These are phyloP conservation scores for Diplodia corticola DNA, from an alignment of 2,329 filamentous ascomycete species.

Conservation along the genomic window DNA sequence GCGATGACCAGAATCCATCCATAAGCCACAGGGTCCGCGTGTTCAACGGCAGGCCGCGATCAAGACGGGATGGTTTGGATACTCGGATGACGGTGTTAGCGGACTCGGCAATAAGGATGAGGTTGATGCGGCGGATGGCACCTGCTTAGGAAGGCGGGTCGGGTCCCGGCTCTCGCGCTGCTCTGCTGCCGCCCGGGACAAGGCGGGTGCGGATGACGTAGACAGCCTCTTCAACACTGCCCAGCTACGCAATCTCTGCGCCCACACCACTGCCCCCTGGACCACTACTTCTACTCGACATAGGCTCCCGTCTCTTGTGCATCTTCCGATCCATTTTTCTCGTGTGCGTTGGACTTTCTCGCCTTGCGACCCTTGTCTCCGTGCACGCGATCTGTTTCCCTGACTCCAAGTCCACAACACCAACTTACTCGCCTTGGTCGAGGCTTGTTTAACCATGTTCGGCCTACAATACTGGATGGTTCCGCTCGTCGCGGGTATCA, in stretches of 20 bases:
- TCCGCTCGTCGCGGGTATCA: slow-evolving; percentile 64
- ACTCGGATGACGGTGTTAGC: slow-evolving; percentile 6
- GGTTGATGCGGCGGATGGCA: slow-evolving; percentile 3
- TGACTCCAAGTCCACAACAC: not conserved
- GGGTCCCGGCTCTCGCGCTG: not conserved
- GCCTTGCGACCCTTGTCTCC: not conserved
- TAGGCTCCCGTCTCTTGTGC: not conserved
- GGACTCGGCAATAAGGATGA: not conserved
- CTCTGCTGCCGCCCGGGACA: slow-evolving; percentile 4
- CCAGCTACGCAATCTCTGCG: slow-evolving; percentile 20
- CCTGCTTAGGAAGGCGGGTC: not conserved
- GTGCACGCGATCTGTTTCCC: slow-evolving; percentile 16
- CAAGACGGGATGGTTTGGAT: not conserved
- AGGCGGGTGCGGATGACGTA: slow-evolving; percentile 17
- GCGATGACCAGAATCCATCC: not conserved
- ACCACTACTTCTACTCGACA: slow-evolving; percentile 4
- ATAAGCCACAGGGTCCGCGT: slow-evolving; percentile 7
- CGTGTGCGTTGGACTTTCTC: not conserved
- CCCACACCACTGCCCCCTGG: not conserved
- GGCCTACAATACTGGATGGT: slow-evolving; percentile 60
- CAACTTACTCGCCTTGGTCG: not conserved
- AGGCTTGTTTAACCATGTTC: slow-evolving; percentile 33
- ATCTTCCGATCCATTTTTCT: not conserved
- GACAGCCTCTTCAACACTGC: not conserved
- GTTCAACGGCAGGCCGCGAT: not conserved